phyloP scores from a whole-genome alignment of 176 grass and related monocot genomes.

The Dactylis glomerata region DNA sequence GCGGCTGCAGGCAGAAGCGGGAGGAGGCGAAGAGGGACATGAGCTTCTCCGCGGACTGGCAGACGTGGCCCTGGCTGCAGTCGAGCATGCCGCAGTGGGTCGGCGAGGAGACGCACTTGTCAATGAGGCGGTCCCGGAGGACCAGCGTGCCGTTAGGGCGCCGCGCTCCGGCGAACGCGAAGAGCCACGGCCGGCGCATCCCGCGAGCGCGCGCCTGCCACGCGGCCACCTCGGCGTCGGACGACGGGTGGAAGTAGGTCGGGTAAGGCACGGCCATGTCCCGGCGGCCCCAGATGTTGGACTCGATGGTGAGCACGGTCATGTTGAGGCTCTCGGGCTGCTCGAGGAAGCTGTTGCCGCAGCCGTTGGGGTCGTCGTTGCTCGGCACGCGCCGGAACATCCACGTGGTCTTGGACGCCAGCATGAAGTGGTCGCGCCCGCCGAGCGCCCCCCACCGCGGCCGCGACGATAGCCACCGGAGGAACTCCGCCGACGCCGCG shows the following conservation, averaged over 20 bases:
- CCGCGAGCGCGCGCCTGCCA: slow-evolving; percentile 44
- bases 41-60: slow-evolving; percentile 31
- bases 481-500: slow-evolving; percentile 26
- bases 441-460: slow-evolving; percentile 35
- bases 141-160: background rate
- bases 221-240: slow-evolving; percentile 24
- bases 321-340: slow-evolving; percentile 47
- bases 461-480: slow-evolving; percentile 50
- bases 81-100: slow-evolving; percentile 44
- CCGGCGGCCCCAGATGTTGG: slow-evolving; percentile 30
- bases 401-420: slow-evolving; percentile 52
- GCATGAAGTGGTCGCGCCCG: slow-evolving; percentile 65
- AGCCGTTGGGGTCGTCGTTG: slow-evolving; percentile 1
- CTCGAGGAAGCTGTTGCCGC: slow-evolving; percentile 56
- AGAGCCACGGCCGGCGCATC: slow-evolving; percentile 33
- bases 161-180: slow-evolving; percentile 54
- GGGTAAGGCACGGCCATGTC: slow-evolving; percentile 70
- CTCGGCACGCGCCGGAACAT: slow-evolving; percentile 37
- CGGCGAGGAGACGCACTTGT: slow-evolving; percentile 28
- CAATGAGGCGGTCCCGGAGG: slow-evolving; percentile 51
- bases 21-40: slow-evolving; percentile 46
- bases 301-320: slow-evolving; percentile 53
- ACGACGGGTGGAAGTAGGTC: slow-evolving; percentile 68
- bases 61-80: slow-evolving; percentile 28
- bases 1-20: slow-evolving; percentile 61